Conservation (phyloP, 2,329 filamentous ascomycete genomes). For the Penicillium occitanis region DNA sequence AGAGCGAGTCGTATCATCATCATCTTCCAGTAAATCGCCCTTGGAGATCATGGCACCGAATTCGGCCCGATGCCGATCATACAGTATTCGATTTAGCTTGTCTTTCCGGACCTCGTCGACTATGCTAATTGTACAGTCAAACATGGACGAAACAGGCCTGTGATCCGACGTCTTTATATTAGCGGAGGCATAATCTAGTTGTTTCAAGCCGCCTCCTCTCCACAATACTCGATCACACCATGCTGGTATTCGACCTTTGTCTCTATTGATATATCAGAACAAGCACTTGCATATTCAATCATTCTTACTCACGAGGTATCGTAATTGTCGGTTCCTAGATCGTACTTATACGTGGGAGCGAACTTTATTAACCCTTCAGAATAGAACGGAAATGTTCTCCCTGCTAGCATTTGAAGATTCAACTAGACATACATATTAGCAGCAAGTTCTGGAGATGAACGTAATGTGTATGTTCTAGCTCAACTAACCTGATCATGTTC, state of each 20-base stretch:
- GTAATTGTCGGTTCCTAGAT: conserved; percentile 82
- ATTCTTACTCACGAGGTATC: conserved; percentile 73
- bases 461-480: conserved; percentile 54
- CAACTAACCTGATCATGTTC: conserved; percentile 94
- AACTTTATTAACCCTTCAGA: conserved; percentile 87
- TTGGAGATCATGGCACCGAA: conserved; percentile 39
- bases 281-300: background rate
- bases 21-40: conserved; percentile 34
- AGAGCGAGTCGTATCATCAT: conserved; percentile 79
- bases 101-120: conserved; percentile 74
- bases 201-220: conserved; percentile 78
- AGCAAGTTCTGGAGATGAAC: background rate
- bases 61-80: conserved; percentile 64
- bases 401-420: conserved; percentile 94
- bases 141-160: conserved; percentile 88
- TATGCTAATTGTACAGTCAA: conserved; percentile 78
- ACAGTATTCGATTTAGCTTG: conserved; percentile 70
- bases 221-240: conserved; percentile 95
- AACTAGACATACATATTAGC: conserved; percentile 53
- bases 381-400: conserved; percentile 85
- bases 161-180: conserved; percentile 90
- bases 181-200: conserved; percentile 78
- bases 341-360: conserved; percentile 92
- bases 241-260: conserved; percentile 91
- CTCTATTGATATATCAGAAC: conserved; percentile 53